These are phyloP conservation scores for Trypanosoma melophagium DNA, from an alignment of 208 protist species.

Conservation along the genomic window DNA sequence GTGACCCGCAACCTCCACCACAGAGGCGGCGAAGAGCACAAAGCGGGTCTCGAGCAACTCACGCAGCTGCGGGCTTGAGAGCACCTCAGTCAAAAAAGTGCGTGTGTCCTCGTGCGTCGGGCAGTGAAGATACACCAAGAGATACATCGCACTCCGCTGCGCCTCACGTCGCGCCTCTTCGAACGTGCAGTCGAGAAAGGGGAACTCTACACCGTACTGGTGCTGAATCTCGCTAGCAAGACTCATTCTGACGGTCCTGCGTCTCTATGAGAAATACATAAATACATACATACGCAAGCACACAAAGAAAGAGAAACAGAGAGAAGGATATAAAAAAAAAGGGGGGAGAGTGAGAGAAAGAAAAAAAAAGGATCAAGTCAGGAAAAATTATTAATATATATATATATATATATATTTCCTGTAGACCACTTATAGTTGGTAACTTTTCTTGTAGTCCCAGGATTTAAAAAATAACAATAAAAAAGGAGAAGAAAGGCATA, in stretches of 20 bases:
- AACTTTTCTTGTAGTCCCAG: no score
- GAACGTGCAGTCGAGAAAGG: conserved; percentile 58
- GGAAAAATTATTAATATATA: not conserved
- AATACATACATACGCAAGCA: not conserved
- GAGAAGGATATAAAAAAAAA: not conserved
- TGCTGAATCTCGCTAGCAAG: conserved; percentile 34
- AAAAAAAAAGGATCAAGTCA: not conserved
- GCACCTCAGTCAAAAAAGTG: conserved; percentile 55
- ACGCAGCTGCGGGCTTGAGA: conserved; percentile 44
- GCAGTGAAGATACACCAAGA: conserved; percentile 82
- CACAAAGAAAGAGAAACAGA: not conserved
- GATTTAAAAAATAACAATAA: no score
- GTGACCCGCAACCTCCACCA: conserved; percentile 47
- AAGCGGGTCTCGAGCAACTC: conserved; percentile 44
- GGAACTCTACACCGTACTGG: conserved; percentile 49
- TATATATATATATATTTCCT: not conserved
- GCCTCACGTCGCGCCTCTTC: conserved; percentile 58
- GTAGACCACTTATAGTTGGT: no score
- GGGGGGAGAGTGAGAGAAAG: not conserved
- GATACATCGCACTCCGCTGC: conserved; percentile 42
- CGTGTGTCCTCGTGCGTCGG: conserved; percentile 69
- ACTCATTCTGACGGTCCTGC: not conserved
- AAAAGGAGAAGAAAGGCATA: no score
- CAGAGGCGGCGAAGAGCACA: conserved; percentile 61
- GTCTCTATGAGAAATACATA: not conserved